Percentiles rank a stretch among this genome's conserved stretches.
Evolutionary conservation across 495 filamentous ascomycete species (phyloP).

Genomic region (Penicillium cataractarum): DNA sequence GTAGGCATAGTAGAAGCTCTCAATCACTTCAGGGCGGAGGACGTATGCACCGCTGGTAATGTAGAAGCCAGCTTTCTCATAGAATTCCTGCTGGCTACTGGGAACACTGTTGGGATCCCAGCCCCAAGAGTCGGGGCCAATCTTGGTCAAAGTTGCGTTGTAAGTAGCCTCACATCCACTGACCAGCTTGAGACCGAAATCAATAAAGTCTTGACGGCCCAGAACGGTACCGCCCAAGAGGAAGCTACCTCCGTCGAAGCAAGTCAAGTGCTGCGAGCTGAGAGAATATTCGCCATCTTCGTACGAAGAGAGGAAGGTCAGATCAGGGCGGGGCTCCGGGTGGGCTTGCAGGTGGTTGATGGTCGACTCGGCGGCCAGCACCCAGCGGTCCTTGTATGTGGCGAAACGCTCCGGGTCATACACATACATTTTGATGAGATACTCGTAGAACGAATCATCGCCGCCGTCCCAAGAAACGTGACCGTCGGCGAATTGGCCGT

Average conservation of each 20-base stretch:
- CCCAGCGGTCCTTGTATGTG: constrained; percentile 73
- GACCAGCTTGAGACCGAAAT: constrained; percentile 77
- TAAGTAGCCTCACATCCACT: constrained; percentile 79
- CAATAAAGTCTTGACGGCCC: constrained; percentile 60
- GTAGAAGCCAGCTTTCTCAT: constrained; percentile 70
- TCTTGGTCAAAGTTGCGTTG: constrained; percentile 63
- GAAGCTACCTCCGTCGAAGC: constrained; percentile 87
- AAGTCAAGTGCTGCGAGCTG: constrained; percentile 69
- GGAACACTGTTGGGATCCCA: constrained; percentile 64
- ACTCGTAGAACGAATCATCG: constrained; percentile 87
- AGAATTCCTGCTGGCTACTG: constrained; percentile 57
- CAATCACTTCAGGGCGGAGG: constrained; percentile 82
- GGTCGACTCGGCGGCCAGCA: constrained; percentile 74
- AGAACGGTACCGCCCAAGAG: constrained; percentile 81
- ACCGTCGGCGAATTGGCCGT: constrained; percentile 68
- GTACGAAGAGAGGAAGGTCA: constrained; percentile 76
- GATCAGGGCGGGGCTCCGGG: constrained; percentile 66
- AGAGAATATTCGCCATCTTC: constrained; percentile 53
- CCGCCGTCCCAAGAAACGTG: constrained; percentile 80
- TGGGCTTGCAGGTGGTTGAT: constrained; percentile 75
- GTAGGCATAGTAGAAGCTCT: constrained; percentile 89
- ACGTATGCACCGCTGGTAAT: constrained; percentile 65
- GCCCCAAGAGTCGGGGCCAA: constrained; percentile 77
- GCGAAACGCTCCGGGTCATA: constrained; percentile 71
- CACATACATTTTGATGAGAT: constrained; percentile 91